A percentile compares a stretch with the other conserved stretches of the same genome.
Evolutionary conservation across 805 yeast genomes (phyloP).

Genomic region (Phaffomyces opuntiae): DNA sequence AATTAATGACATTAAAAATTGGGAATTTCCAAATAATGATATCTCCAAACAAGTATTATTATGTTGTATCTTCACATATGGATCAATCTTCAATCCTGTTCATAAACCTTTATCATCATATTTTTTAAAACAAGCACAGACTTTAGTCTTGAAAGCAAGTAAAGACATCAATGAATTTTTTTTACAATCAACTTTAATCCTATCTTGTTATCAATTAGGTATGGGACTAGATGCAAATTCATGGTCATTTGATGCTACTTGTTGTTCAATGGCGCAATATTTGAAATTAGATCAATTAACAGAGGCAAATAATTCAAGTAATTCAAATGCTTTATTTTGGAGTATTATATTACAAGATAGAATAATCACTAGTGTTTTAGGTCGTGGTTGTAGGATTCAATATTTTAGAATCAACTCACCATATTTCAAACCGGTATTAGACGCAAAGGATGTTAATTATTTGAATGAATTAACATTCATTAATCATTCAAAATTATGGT

Average conservation of each 20-base stretch:
- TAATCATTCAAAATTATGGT: slow-evolving; percentile 23
- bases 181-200: slow-evolving; percentile 23
- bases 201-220: slow-evolving; percentile 29
- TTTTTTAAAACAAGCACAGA: slow-evolving; percentile 22
- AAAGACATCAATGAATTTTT: slow-evolving; percentile 19
- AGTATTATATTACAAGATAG: slow-evolving; percentile 28
- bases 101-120: slow-evolving; percentile 9
- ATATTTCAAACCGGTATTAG: slow-evolving; percentile 19
- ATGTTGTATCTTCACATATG: slow-evolving; percentile 25
- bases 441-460: slow-evolving; percentile 12
- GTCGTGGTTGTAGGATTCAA: slow-evolving; percentile 29
- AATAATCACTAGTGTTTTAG: slow-evolving; percentile 27
- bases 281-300: slow-evolving; percentile 19
- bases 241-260: slow-evolving; percentile 28
- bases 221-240: slow-evolving; percentile 26
- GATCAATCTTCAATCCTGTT: slow-evolving; percentile 16
- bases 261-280: slow-evolving; percentile 27
- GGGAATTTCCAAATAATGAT: slow-evolving; percentile 24
- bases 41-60: slow-evolving; percentile 24
- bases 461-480: slow-evolving; percentile 23
- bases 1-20: slow-evolving; percentile 18
- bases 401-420: slow-evolving; percentile 27
- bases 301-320: slow-evolving; percentile 2
- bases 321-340: slow-evolving; percentile 20
- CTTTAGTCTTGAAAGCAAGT: slow-evolving; percentile 19